Base-by-base conservation (phyloP, 106 monocot species). In the Alisma plantagoaquatica region DNA sequence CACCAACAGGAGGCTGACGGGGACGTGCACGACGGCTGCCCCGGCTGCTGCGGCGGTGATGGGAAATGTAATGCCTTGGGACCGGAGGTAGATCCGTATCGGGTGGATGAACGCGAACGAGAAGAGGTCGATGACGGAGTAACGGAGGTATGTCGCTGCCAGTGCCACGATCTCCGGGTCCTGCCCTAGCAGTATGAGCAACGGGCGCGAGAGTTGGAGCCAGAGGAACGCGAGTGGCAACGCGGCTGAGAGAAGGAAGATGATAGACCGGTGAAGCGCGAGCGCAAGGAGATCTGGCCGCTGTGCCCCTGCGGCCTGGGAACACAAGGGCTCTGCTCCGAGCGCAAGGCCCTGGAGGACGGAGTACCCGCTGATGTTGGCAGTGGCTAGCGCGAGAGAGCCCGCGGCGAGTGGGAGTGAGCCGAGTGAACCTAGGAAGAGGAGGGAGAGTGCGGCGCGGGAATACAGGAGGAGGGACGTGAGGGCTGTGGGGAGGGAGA, bases 281-380 rank as follows among this genome's bases (percentile, higher is more conserved):
- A 94, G 77, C 23, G 94, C 77, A 16, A 88, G 46, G 43, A 94
- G 77, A 50, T 76, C 71, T 49, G 43, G 83, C 75, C 88, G 87
- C n/a, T 61, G 49, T 10, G 94, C 83, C 2, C 94, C 94, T 67
- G 57, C 80, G 15, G 87, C 80, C 47, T 94, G 94, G 28, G 63
- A 56, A 62, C 94, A 94, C 18, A 94, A 63, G 31, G 94, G 94
- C 46, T 94, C 94, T 2, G 88, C 80, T 20, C 80, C 87, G 12
- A 87, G 75, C 11, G 94, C 94, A 1, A 94, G 80, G 10, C 94
- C 94, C 70, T 84, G 73, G 23, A 94, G 73, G 21, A 94, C 87
- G 26, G 83, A 83, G 75, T 94, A 88, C 49, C 94, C 94, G 16
- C 87, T 88, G 59, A 94, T 94, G 75, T 94, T 94, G 23, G 87